phyloP scores from a whole-genome alignment of 139 green algal species.

The Pedinophyceae sp. region DNA sequence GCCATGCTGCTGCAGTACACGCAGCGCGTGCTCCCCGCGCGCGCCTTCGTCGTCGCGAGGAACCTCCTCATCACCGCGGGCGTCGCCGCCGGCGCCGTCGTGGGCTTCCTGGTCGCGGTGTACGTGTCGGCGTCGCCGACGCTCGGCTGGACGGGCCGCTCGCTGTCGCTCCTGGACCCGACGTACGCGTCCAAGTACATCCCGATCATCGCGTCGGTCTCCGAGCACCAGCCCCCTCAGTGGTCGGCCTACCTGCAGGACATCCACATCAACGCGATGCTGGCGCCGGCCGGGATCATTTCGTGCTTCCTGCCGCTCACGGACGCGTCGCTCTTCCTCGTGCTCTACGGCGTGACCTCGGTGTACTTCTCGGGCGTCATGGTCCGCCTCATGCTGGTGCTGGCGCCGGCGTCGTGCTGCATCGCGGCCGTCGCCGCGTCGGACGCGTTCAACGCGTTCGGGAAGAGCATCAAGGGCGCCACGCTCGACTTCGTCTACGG shows the following conservation, averaged over 20 bases:
- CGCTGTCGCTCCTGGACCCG: slow-evolving; percentile 79
- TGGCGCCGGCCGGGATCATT: slow-evolving; percentile 56
- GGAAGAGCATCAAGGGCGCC: too few relatives aligned
- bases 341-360: slow-evolving; percentile 82
- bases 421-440: slow-evolving; percentile 64
- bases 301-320: slow-evolving; percentile 63
- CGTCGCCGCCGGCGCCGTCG: slow-evolving; percentile 11
- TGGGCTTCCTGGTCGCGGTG: slow-evolving; percentile 37
- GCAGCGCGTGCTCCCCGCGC: slow-evolving; percentile 21
- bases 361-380: slow-evolving; percentile 74
- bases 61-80: slow-evolving; percentile 34
- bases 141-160: slow-evolving; percentile 80
- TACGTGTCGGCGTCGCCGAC: slow-evolving; percentile 75
- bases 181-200: slow-evolving; percentile 94
- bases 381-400: slow-evolving; percentile 90
- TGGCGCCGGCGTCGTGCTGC: slow-evolving; percentile 86
- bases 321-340: slow-evolving; percentile 69
- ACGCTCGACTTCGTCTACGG: too few relatives aligned
- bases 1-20: slow-evolving; percentile 46
- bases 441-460: not conserved
- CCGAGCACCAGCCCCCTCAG: slow-evolving; percentile 76
- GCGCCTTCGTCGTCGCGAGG: slow-evolving; percentile 5
- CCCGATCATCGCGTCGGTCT: slow-evolving; percentile 88
- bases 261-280: slow-evolving; percentile 18
- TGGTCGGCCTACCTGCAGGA: slow-evolving; percentile 86